Base-by-base conservation (phyloP, 495 filamentous ascomycete species). In the Staphylotrichum longicolle region DNA sequence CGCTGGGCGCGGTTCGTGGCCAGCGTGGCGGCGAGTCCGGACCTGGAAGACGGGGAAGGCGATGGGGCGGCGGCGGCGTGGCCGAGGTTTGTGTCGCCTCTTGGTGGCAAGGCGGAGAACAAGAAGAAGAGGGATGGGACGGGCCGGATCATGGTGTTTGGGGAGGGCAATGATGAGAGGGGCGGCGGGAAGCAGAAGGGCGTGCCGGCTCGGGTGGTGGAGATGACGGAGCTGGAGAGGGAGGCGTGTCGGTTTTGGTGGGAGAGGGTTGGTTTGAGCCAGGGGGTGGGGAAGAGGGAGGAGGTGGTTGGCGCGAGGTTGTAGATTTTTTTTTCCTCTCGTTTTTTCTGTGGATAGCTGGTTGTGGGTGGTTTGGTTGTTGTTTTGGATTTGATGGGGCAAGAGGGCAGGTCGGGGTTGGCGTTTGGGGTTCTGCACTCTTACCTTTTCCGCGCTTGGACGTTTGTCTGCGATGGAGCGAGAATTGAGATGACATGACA, bases 241-340 rank as follows among this genome's bases (percentile, higher is more conserved):
- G 69, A 73, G 58, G 77, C 86, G 65, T 85, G 81, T 54, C 61
- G 72, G 34, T 89, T 85, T 62, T 89, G 86, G 86, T 85, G 73
- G 72, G 66, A 65, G 27, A 68, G 74, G 46, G 67, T 75, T 12
- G 46, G 72, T 49, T 50, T 77, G 15, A 81, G 79, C 42, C 63
- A 81, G 69, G 79, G 79, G 2, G 62, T 75, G 54, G 78, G 72
- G 2, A 69, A 54, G 56, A 48, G 54, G 49, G 52, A 34, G 15
- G 42, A 20, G 40, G 47, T 33, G 49, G 34, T 14, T 1, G 32
- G 15, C 12, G 52, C 34, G 15, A 61, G 11, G 62, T 35, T 64
- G 57, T 57, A 54, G 50, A 39, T 40, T 45, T 11, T 35, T 5
- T 42, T 41, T 50, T 27, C 20, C 20, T 27, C 20, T 34, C 41